These are phyloP conservation scores for Talaromyces piceae DNA, from an alignment of 2,329 filamentous ascomycete genomes.

Conservation along the genomic window DNA sequence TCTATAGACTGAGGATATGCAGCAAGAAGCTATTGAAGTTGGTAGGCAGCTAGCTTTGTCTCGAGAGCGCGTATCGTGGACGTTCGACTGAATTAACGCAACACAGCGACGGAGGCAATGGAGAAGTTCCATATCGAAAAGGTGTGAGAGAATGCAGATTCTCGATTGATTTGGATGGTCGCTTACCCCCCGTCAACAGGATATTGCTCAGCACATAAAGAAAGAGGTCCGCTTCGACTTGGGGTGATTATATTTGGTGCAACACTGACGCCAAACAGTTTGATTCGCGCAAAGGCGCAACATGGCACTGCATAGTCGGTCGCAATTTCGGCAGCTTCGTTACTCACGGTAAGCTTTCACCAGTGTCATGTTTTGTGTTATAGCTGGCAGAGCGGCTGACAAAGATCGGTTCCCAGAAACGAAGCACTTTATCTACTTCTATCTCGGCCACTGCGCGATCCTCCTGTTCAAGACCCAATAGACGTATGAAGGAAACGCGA, in stretches of 20 bases:
- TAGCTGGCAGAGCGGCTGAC: no score
- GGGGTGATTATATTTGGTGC: no score
- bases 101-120: slow-evolving; percentile 63
- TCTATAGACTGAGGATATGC: slow-evolving; percentile 99
- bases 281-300: slow-evolving; percentile 91
- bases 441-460: slow-evolving; percentile 96
- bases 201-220: slow-evolving; percentile 95
- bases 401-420: slow-evolving; percentile 58
- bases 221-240: slow-evolving; percentile 58
- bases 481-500: slow-evolving; percentile 3
- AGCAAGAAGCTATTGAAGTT: slow-evolving; percentile 88
- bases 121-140: slow-evolving; percentile 66
- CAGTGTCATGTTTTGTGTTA: no score
- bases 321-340: slow-evolving; percentile 99
- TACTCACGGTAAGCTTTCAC: slow-evolving; percentile 73
- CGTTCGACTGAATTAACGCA: slow-evolving; percentile 21
- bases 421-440: slow-evolving; percentile 99
- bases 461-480: slow-evolving; percentile 98
- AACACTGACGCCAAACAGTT: slow-evolving; percentile 55
- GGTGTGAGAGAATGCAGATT: slow-evolving; percentile 32
- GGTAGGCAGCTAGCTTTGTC: slow-evolving; percentile 57
- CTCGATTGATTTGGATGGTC: background rate
- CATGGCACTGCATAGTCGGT: slow-evolving; percentile 98
- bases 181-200: slow-evolving; percentile 44
- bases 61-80: background rate